Evolutionary conservation across 1,139 yeast genomes (phyloP).

Genomic region (Lodderomyces pseudojiufengensis): DNA sequence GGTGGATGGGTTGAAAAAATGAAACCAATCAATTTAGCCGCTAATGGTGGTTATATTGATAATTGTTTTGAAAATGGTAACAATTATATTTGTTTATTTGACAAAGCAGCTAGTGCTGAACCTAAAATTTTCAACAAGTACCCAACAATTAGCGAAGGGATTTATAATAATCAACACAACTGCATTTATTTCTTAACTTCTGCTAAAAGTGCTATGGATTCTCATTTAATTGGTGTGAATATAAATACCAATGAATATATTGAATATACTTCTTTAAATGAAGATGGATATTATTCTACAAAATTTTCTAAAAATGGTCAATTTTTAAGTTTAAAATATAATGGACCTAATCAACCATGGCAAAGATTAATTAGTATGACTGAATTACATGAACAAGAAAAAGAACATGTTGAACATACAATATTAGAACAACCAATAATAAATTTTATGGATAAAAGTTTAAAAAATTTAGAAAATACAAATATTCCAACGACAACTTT

Average conservation of each 20-base stretch:
- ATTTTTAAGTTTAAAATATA: conserved; percentile 49
- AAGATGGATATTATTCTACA: conserved; percentile 31
- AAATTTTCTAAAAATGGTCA: conserved; percentile 54
- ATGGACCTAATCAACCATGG: conserved; percentile 67
- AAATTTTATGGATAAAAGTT: conserved; percentile 27
- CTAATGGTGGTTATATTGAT: conserved; percentile 64
- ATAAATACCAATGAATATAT: conserved; percentile 14
- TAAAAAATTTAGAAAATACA: conserved; percentile 22
- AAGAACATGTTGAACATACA: conserved; percentile 8
- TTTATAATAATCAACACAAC: conserved; percentile 50
- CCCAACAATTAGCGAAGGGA: conserved; percentile 39
- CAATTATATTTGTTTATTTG: conserved; percentile 68
- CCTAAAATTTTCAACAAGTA: conserved; percentile 29
- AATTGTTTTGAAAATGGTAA: conserved; percentile 57
- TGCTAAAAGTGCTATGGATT: conserved; percentile 31
- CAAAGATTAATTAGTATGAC: conserved; percentile 53
- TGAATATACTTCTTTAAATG: conserved; percentile 20
- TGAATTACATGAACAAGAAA: conserved; percentile 25
- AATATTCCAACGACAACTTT: conserved; percentile 56
- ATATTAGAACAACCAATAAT: conserved; percentile 25
- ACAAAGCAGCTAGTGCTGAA: conserved; percentile 40
- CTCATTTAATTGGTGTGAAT: conserved; percentile 27
- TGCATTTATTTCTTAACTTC: conserved; percentile 65
- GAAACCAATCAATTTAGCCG: conserved; percentile 29
- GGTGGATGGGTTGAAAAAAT: conserved; percentile 56